These are phyloP conservation scores for Trichoderma gracile DNA, from an alignment of 2,329 filamentous ascomycete species.

Conservation along the genomic window DNA sequence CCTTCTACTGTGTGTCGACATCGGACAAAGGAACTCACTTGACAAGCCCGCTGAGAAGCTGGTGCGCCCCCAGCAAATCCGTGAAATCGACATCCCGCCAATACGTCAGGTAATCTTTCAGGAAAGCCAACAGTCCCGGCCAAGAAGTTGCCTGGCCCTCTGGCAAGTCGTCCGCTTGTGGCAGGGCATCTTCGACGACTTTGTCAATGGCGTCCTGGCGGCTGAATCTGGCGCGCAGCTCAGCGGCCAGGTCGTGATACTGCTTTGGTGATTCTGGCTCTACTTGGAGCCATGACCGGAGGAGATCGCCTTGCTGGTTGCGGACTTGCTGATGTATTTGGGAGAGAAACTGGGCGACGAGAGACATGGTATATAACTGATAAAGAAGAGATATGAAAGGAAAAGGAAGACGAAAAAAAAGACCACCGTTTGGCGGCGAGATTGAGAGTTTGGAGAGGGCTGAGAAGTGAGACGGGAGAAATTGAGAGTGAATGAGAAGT, in stretches of 20 bases:
- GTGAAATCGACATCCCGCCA: conserved; percentile 77
- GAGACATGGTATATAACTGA: conserved; percentile 50
- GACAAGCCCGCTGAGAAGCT: conserved; percentile 70
- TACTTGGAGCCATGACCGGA: conserved; percentile 72
- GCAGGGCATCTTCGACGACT: conserved; percentile 64
- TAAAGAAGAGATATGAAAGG: background rate
- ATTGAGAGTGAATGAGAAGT: conserved; percentile 22
- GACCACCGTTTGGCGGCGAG: background rate
- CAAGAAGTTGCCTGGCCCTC: conserved; percentile 68
- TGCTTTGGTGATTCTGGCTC: conserved; percentile 68
- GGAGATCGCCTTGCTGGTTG: conserved; percentile 61
- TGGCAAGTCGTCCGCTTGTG: conserved; percentile 62
- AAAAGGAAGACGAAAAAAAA: background rate
- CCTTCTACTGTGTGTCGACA: too few relatives aligned
- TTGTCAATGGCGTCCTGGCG: conserved; percentile 57
- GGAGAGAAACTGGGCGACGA: conserved; percentile 67
- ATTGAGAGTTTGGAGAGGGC: background rate
- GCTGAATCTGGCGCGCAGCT: conserved; percentile 62
- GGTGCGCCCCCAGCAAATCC: conserved; percentile 73
- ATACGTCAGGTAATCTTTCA: conserved; percentile 78
- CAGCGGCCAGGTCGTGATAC: conserved; percentile 67
- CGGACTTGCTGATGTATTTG: conserved; percentile 60
- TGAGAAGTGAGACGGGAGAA: conserved; percentile 16
- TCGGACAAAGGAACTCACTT: conserved; percentile 56
- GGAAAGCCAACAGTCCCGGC: conserved; percentile 75